Percentiles rank a stretch among this genome's conserved stretches.
Conservation (phyloP, 2,329 filamentous ascomycete species). For the Didymosphaeria variabile region DNA sequence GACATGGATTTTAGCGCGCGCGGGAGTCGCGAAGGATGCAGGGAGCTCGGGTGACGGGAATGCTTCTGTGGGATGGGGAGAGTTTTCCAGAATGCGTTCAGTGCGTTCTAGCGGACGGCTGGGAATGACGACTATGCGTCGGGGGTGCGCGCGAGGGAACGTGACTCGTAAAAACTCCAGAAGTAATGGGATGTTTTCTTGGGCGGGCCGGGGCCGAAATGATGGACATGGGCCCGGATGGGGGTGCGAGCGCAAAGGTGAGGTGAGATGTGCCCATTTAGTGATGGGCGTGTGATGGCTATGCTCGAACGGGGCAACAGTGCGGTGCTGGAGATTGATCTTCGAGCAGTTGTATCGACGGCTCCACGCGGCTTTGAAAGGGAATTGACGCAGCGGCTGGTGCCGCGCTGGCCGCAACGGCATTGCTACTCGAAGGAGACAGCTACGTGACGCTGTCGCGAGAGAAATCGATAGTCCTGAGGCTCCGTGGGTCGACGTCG, state of each 20-base stretch:
- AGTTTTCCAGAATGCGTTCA: not conserved
- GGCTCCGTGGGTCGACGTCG: slow-evolving; percentile 4
- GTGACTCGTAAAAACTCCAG: not conserved
- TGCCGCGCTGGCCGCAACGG: slow-evolving; percentile 9
- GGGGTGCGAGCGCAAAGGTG: not conserved
- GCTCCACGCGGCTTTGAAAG: not conserved
- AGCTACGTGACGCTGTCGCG: not conserved
- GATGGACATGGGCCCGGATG: not conserved
- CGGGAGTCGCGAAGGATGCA: not conserved
- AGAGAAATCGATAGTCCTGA: not conserved
- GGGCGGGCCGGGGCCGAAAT: not conserved
- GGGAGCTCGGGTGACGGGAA: not conserved
- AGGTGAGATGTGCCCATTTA: not conserved
- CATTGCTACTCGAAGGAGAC: slow-evolving; percentile 2
- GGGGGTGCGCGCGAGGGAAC: not conserved
- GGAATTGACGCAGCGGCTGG: not conserved
- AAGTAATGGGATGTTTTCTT: too few species aligned
- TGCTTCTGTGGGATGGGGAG: not conserved
- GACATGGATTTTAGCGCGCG: slow-evolving; percentile 3
- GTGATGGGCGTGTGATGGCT: slow-evolving; percentile 10
- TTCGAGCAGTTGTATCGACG: not conserved
- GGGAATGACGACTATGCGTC: not conserved
- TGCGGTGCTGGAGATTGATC: slow-evolving; percentile 10
- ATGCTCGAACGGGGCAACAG: not conserved
- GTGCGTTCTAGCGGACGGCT: not conserved